Evolutionary conservation across 352 stramenopile species (phyloP), one percentile per base, ranked within the genome.

Genomic region (Phytophthora pinifolia): DNA sequence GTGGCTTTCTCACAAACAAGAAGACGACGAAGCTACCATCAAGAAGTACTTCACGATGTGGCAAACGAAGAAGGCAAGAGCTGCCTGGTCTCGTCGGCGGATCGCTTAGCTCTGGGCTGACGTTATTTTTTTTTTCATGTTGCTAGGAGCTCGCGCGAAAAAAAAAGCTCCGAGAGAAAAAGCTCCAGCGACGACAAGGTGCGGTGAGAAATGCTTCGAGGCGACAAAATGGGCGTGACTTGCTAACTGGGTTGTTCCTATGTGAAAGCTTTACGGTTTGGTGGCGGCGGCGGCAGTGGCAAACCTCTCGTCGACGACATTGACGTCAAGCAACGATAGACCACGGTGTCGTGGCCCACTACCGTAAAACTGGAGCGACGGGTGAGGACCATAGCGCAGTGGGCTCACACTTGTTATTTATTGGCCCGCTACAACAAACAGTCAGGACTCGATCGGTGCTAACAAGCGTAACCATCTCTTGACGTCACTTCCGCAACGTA

Each of bases 151-250:
- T 83, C 41, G 72, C 84, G 41, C 70, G 77, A 2, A 89, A 89
- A 65, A 81, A 75, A 43, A 88, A 85, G 46, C 71, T 86, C 53
- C 83, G 81, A 14, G 72, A 84, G 39, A 89, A 88, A 67, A 91
- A 89, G 48, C 59, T 73, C 18, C 64, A 87, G 57, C 76, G 78
- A 38, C 67, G 76, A 59, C 74, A 88, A 70, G 81, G 76, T 83
- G 30, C 34, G 36, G 15, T 36, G 9, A 33, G 31, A 33, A 7
- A 7, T 36, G 3, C 34, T 37, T 41, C 36, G 9, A 29, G 29
- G 8, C 25, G 12, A 29, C 1, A 13, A 29, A 27, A 13, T 7
- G 6, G 29, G 32, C 27, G 20, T 42, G 4, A 31, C 13, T 9
- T 34, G 6, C 4, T 61, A 45, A 53, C 30, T 5, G 34, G 9